phyloP scores from a whole-genome alignment of 345 rosid genomes.

The Linum tenue region DNA sequence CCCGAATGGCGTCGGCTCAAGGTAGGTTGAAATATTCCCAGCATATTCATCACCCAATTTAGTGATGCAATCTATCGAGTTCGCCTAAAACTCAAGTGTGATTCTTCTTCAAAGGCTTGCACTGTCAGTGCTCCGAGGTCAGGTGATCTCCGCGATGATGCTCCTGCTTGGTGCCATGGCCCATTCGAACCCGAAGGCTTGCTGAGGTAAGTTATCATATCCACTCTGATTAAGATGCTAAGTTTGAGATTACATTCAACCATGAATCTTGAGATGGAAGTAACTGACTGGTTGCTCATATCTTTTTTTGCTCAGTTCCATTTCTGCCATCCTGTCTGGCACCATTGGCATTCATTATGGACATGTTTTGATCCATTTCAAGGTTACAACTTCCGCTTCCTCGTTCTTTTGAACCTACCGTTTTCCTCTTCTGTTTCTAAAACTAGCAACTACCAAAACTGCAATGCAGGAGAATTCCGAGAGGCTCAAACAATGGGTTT shows the following conservation, averaged over 20 bases:
- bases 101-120: conserved; percentile 34
- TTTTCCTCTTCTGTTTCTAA: not conserved
- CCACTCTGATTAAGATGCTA: too few relatives aligned
- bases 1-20: conserved; percentile 59
- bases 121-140: conserved; percentile 40
- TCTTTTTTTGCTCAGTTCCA: conserved; percentile 21
- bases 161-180: conserved; percentile 48
- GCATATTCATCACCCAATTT: too few relatives aligned
- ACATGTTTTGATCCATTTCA: conserved; percentile 57
- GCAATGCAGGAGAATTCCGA: conserved; percentile 38
- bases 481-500: conserved; percentile 60
- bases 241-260: not conserved
- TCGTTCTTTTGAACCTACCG: not conserved
- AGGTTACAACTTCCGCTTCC: conserved; percentile 26
- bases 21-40: conserved; percentile 14
- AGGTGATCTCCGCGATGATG: conserved; percentile 36
- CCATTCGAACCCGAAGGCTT: conserved; percentile 74
- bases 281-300: not conserved
- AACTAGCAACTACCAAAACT: not conserved
- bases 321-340: conserved; percentile 56
- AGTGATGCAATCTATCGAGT: too few relatives aligned
- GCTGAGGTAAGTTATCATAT: conserved; percentile 29
- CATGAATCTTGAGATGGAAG: not conserved
- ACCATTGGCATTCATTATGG: conserved; percentile 58
- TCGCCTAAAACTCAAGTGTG: too few relatives aligned